phyloP scores from a whole-genome alignment of 179 eudicot genomes.

The Silene vulgaris region DNA sequence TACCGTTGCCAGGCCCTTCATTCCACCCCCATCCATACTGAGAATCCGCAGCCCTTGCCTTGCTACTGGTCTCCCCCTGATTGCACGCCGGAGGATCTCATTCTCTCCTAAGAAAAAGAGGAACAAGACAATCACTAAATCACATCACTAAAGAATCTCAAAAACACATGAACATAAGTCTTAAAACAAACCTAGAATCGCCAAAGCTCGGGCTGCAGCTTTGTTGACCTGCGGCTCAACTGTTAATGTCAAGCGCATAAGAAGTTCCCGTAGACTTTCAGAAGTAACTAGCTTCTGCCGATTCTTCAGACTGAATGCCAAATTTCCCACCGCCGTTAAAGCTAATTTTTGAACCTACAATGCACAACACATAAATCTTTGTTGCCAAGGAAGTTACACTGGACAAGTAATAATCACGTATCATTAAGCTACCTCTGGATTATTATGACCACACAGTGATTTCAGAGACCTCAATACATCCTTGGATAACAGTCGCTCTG shows the following conservation, averaged over 20 bases:
- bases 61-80: constrained; percentile 70
- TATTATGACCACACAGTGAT: constrained; percentile 72
- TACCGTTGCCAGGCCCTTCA: constrained; percentile 97
- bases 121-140: constrained; percentile 9
- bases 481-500: constrained; percentile 83
- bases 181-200: constrained; percentile 79
- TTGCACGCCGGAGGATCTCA: constrained; percentile 86
- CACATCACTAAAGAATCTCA: constrained; percentile 15
- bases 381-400: constrained; percentile 1
- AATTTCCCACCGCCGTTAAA: constrained; percentile 75
- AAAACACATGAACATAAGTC: constrained; percentile 16
- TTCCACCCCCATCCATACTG: constrained; percentile 98
- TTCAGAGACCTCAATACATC: constrained; percentile 80
- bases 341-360: constrained; percentile 86
- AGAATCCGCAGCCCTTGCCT: constrained; percentile 95
- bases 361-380: constrained; percentile 17
- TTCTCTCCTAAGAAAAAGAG: constrained; percentile 61
- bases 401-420: not conserved
- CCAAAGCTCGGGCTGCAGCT: constrained; percentile 97
- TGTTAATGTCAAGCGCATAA: constrained; percentile 71
- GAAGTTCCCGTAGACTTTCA: constrained; percentile 91
- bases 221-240: constrained; percentile 76
- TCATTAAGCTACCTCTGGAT: constrained; percentile 56
- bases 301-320: constrained; percentile 84
- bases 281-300: constrained; percentile 78